A percentile compares a stretch with the other conserved stretches of the same genome.
phyloP scores from a whole-genome alignment of 208 protist species.

The Sergeia podlipaevii region DNA sequence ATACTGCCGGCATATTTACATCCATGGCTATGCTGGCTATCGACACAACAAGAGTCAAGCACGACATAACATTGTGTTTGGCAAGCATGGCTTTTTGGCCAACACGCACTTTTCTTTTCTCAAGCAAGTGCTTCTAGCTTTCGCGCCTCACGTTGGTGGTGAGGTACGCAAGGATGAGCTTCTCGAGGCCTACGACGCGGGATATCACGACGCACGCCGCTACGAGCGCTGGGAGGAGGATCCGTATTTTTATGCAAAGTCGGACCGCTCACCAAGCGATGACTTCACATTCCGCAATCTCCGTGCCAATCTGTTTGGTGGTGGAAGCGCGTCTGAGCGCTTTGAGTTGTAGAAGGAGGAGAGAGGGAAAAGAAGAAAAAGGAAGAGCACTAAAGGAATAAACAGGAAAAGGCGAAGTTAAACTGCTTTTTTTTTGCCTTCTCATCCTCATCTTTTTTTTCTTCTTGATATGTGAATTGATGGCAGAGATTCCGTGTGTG shows the following conservation, averaged over 20 bases:
- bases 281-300: constrained; percentile 81
- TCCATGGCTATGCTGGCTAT: constrained; percentile 83
- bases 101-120: constrained; percentile 81
- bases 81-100: constrained; percentile 73
- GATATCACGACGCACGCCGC: constrained; percentile 80
- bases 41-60: constrained; percentile 76
- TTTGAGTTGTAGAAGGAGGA: constrained; percentile 85
- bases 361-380: not conserved
- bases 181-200: constrained; percentile 79
- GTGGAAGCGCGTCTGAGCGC: constrained; percentile 49
- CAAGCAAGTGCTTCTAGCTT: constrained; percentile 66
- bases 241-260: constrained; percentile 85
- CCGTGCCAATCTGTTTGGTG: constrained; percentile 76
- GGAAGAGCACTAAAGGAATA: not conserved
- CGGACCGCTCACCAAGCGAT: constrained; percentile 72
- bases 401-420: too few relatives aligned
- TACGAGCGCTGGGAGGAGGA: constrained; percentile 92
- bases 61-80: constrained; percentile 86
- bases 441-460: too few relatives aligned
- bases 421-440: too few relatives aligned
- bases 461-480: too few relatives aligned
- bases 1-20: constrained; percentile 87
- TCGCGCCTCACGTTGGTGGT: constrained; percentile 58
- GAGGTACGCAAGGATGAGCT: constrained; percentile 47
- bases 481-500: too few relatives aligned